A percentile compares a stretch with the other conserved stretches of the same genome.
Evolutionary conservation across 2,329 filamentous ascomycete genomes (phyloP).

Genomic region (Claviceps pazoutovae): DNA sequence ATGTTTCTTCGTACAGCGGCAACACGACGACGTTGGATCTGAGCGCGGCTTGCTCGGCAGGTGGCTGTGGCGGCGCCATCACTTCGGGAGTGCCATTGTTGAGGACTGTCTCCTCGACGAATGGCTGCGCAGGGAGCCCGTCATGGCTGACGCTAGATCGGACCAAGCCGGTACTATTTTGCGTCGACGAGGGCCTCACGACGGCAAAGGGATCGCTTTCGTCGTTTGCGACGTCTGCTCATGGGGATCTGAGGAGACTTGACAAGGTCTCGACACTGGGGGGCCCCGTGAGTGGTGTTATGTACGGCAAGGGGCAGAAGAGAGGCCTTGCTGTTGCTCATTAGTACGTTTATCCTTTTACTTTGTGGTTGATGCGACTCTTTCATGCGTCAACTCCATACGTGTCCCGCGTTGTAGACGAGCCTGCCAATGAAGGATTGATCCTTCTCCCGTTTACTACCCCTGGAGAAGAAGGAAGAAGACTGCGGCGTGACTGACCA

Average conservation of each 20-base stretch:
- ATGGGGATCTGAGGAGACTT: slow-evolving; percentile 26
- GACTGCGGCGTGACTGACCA: not conserved
- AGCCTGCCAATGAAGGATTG: not conserved
- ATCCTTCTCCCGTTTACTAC: not conserved
- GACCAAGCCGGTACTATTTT: slow-evolving; percentile 37
- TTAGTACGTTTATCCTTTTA: slow-evolving; percentile 24
- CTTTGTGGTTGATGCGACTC: not conserved
- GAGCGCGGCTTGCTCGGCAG: slow-evolving; percentile 5
- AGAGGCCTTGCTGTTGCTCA: slow-evolving; percentile 28
- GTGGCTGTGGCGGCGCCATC: not conserved
- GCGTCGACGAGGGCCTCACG: slow-evolving; percentile 42
- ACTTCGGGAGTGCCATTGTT: slow-evolving; percentile 16
- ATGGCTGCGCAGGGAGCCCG: slow-evolving; percentile 37
- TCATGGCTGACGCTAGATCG: slow-evolving; percentile 47
- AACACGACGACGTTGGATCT: slow-evolving; percentile 34
- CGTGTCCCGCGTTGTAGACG: not conserved
- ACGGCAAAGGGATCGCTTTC: slow-evolving; percentile 33
- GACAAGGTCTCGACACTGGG: slow-evolving; percentile 19
- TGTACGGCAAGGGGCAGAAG: slow-evolving; percentile 27
- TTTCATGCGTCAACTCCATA: not conserved
- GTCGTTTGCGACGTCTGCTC: slow-evolving; percentile 21
- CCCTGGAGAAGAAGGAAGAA: not conserved
- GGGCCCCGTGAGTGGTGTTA: slow-evolving; percentile 30
- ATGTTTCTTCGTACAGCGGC: slow-evolving; percentile 35
- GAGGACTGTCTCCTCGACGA: slow-evolving; percentile 26